Evolutionary conservation across 1,284 basidiomycete species (phyloP).

Genomic region (Sanguinoderma infundibulare): DNA sequence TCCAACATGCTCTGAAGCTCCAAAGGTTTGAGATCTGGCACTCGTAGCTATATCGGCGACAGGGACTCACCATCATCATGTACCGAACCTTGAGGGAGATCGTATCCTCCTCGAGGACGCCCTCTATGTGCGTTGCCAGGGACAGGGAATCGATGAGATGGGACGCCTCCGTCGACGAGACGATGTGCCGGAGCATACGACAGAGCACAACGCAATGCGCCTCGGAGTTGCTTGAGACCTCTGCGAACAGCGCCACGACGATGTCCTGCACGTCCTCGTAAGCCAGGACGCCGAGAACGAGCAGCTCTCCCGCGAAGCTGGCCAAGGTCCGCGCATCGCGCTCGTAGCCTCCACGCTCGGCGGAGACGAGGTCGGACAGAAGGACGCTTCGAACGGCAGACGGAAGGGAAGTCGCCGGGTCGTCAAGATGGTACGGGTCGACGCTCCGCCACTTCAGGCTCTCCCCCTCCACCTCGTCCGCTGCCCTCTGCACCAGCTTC

Average conservation of each 20-base stretch:
- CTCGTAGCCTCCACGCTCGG: constrained; percentile 1
- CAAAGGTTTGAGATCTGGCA: background rate
- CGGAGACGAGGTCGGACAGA: constrained; percentile 19
- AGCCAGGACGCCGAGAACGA: constrained; percentile 30
- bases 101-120: constrained; percentile 29
- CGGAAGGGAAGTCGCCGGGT: constrained; percentile 29
- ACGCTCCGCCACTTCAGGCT: constrained; percentile 33
- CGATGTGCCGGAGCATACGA: constrained; percentile 29
- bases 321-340: constrained; percentile 15
- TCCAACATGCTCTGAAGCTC: constrained; percentile 28
- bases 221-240: constrained; percentile 23
- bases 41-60: background rate
- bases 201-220: constrained; percentile 24
- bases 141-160: constrained; percentile 27
- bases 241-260: constrained; percentile 24
- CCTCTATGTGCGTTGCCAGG: constrained; percentile 22
- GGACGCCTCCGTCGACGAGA: constrained; percentile 29
- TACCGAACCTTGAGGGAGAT: constrained; percentile 32
- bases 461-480: constrained; percentile 34
- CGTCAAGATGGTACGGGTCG: constrained; percentile 31
- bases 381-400: constrained; percentile 21
- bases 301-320: constrained; percentile 30
- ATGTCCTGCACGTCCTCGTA: constrained; percentile 29
- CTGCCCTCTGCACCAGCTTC: constrained; percentile 30
- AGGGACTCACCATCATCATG: constrained; percentile 32